Conservation (phyloP, 208 protist species). For the Sergeia podlipaevii region DNA sequence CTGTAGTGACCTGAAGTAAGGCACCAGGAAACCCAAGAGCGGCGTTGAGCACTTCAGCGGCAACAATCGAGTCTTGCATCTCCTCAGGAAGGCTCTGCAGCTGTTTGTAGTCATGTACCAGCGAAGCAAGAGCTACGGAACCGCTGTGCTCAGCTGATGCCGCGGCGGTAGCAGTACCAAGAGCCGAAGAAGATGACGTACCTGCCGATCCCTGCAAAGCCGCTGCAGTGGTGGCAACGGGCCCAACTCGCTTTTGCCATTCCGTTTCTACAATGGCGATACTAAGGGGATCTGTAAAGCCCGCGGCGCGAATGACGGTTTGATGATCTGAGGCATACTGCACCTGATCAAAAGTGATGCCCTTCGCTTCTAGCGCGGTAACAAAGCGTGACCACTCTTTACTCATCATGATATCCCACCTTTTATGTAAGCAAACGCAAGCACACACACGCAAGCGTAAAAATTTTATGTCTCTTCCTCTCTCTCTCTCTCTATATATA, state of each 20-base stretch:
- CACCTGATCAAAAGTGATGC: slow-evolving; percentile 71
- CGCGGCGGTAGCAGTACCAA: neutral
- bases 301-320: slow-evolving; percentile 62
- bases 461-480: too few species aligned
- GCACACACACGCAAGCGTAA: too few species aligned
- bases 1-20: slow-evolving; percentile 18
- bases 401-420: too few species aligned
- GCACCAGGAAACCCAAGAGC: slow-evolving; percentile 58
- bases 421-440: too few species aligned
- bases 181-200: neutral
- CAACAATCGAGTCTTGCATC: slow-evolving; percentile 71
- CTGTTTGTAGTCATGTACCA: slow-evolving; percentile 32
- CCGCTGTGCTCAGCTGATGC: neutral
- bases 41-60: slow-evolving; percentile 58
- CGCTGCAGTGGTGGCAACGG: neutral
- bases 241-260: slow-evolving; percentile 45
- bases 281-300: slow-evolving; percentile 70
- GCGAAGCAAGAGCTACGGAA: neutral
- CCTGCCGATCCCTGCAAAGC: neutral
- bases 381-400: slow-evolving; percentile 65
- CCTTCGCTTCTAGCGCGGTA: slow-evolving; percentile 51
- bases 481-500: too few species aligned
- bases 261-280: slow-evolving; percentile 84
- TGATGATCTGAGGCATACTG: slow-evolving; percentile 57
- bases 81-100: slow-evolving; percentile 66